A percentile compares a stretch with the other conserved stretches of the same genome.
These are phyloP conservation scores for Lignosus rhinocerotis DNA, from an alignment of 1,284 basidiomycete species.

Conservation along the genomic window DNA sequence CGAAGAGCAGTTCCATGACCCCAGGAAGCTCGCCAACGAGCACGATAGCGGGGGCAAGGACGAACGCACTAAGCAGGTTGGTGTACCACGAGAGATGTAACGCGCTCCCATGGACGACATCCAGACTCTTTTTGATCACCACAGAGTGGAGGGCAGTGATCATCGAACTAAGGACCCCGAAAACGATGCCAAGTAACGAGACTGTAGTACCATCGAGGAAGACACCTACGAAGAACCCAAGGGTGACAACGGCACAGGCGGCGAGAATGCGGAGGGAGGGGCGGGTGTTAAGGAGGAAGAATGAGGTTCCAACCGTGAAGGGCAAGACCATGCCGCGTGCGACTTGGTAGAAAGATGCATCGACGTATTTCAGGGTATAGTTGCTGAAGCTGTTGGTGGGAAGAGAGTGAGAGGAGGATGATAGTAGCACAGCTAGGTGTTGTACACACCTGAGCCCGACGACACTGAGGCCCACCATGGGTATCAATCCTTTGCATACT, in stretches of 20 bases:
- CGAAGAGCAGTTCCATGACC: slow-evolving; percentile 59
- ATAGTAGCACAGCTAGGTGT: not conserved
- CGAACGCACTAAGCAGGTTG: slow-evolving; percentile 70
- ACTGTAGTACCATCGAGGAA: slow-evolving; percentile 71
- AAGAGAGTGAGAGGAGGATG: not conserved
- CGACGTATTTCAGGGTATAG: slow-evolving; percentile 88
- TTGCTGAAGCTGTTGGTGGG: slow-evolving; percentile 71
- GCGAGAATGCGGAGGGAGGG: slow-evolving; percentile 71
- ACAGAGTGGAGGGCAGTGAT: slow-evolving; percentile 85
- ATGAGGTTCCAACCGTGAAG: slow-evolving; percentile 82
- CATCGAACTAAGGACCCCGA: slow-evolving; percentile 75
- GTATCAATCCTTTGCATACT: slow-evolving; percentile 69
- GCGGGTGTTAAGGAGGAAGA: slow-evolving; percentile 67
- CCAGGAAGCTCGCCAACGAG: slow-evolving; percentile 70
- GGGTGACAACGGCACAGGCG: slow-evolving; percentile 74
- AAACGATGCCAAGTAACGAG: slow-evolving; percentile 63
- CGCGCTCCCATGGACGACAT: slow-evolving; percentile 76
- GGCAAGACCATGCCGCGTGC: slow-evolving; percentile 86
- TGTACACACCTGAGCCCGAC: slow-evolving; percentile 70
- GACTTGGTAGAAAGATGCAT: slow-evolving; percentile 90
- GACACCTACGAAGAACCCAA: slow-evolving; percentile 85
- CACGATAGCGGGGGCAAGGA: slow-evolving; percentile 67
- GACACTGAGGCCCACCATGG: slow-evolving; percentile 75
- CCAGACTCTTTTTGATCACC: slow-evolving; percentile 80
- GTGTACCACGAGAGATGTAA: slow-evolving; percentile 84